These are phyloP conservation scores for Sporothrix luriei DNA, from an alignment of 2,329 filamentous ascomycete genomes.

Conservation along the genomic window DNA sequence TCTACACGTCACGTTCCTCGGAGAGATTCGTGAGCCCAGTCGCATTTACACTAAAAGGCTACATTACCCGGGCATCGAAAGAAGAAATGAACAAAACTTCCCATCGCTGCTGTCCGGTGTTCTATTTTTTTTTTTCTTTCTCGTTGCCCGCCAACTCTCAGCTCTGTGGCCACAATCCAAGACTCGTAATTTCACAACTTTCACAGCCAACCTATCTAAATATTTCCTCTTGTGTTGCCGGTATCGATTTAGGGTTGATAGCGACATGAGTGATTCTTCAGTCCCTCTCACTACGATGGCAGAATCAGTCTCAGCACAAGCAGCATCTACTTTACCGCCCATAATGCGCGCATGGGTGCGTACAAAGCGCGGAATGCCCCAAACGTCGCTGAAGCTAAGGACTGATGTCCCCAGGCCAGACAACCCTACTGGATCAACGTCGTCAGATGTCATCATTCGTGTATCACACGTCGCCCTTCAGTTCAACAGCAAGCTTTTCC, in stretches of 20 bases:
- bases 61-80: no score
- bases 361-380: constrained; percentile 12
- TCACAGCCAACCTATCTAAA: no score
- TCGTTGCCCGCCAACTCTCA: no score
- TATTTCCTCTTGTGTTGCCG: no score
- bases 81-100: no score
- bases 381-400: constrained; percentile 19
- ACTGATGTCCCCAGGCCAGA: constrained; percentile 14
- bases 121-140: no score
- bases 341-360: constrained; percentile 32
- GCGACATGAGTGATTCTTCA: no score
- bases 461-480: constrained; percentile 44
- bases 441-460: constrained; percentile 40
- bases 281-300: not conserved
- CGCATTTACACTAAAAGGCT: not conserved
- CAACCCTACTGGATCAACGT: constrained; percentile 19
- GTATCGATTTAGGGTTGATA: no score
- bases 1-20: not conserved
- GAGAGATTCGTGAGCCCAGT: not conserved
- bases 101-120: no score
- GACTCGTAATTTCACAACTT: no score
- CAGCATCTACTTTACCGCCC: not conserved
- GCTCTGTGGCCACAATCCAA: no score
- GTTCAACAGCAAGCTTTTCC: constrained; percentile 41
- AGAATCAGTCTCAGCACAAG: not conserved